phyloP scores from a whole-genome alignment of 352 stramenopile genomes.

The Phytopythium ostracodes region DNA sequence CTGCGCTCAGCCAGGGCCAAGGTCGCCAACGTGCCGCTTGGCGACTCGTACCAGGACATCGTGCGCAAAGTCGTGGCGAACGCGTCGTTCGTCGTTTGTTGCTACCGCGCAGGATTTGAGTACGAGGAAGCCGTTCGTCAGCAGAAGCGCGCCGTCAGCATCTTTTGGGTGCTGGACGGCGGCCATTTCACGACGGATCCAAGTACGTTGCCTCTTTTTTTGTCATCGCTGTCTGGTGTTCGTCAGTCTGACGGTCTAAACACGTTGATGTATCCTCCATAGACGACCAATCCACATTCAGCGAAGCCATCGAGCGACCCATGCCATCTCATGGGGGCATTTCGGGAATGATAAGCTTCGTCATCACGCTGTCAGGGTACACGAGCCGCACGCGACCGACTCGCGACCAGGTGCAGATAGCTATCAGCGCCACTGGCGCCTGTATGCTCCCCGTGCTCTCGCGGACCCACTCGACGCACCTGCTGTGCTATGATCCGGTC shows the following conservation, averaged over 20 bases:
- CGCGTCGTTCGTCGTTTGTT: slow-evolving; percentile 79
- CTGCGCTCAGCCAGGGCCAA: slow-evolving; percentile 72
- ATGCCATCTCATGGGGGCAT: slow-evolving; percentile 68
- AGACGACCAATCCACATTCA: slow-evolving; percentile 27
- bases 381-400: slow-evolving; percentile 69
- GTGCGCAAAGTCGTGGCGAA: slow-evolving; percentile 75
- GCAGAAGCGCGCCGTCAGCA: slow-evolving; percentile 68
- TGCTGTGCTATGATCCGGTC: slow-evolving; percentile 70
- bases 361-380: slow-evolving; percentile 83
- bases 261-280: background rate
- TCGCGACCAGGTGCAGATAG: slow-evolving; percentile 80
- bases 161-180: slow-evolving; percentile 79
- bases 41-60: slow-evolving; percentile 70
- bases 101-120: slow-evolving; percentile 74
- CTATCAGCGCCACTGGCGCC: slow-evolving; percentile 77
- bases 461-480: slow-evolving; percentile 74
- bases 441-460: slow-evolving; percentile 83
- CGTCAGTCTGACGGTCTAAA: background rate
- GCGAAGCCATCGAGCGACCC: slow-evolving; percentile 50
- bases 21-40: slow-evolving; percentile 71
- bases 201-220: background rate
- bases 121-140: slow-evolving; percentile 73
- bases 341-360: slow-evolving; percentile 68
- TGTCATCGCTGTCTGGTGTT: background rate
- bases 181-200: background rate